These are phyloP conservation scores for Phellopilus nigrolimitatus DNA, from an alignment of 1,284 basidiomycete genomes.

Conservation along the genomic window DNA sequence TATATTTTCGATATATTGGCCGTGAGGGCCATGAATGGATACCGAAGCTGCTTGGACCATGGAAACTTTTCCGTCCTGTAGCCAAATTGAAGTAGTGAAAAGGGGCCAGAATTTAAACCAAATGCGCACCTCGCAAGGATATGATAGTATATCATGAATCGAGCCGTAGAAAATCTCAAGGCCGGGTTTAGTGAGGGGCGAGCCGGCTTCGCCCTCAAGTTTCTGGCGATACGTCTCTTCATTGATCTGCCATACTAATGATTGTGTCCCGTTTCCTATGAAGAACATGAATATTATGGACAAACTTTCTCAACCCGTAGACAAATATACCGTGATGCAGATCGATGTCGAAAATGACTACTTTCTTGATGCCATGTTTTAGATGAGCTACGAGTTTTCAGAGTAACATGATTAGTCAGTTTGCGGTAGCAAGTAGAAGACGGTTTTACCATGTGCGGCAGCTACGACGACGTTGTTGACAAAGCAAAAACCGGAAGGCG, in stretches of 20 bases:
- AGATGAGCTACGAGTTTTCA: slow-evolving; percentile 58
- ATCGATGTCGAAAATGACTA: slow-evolving; percentile 91
- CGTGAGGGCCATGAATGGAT: slow-evolving; percentile 76
- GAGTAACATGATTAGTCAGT: slow-evolving; percentile 4
- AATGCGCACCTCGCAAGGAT: slow-evolving; percentile 78
- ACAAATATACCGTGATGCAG: slow-evolving; percentile 73
- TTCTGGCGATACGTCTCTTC: slow-evolving; percentile 73
- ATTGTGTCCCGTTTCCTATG: slow-evolving; percentile 89
- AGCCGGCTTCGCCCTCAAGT: slow-evolving; percentile 44
- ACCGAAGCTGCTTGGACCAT: slow-evolving; percentile 84
- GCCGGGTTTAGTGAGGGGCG: slow-evolving; percentile 38
- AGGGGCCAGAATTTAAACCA: neutral
- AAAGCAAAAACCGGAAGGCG: slow-evolving; percentile 90
- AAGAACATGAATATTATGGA: slow-evolving; percentile 6
- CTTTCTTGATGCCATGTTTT: slow-evolving; percentile 71
- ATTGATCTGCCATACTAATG: slow-evolving; percentile 89
- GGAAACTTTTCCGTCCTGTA: slow-evolving; percentile 73
- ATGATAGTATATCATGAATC: slow-evolving; percentile 87
- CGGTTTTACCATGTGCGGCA: slow-evolving; percentile 74
- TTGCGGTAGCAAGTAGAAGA: neutral
- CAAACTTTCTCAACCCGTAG: neutral
- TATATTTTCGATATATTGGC: slow-evolving; percentile 89
- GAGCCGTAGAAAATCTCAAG: slow-evolving; percentile 84
- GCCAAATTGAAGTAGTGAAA: neutral
- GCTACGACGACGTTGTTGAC: slow-evolving; percentile 91